These are phyloP conservation scores for Clonostachys byssicola DNA, from an alignment of 2,329 filamentous ascomycete species.

Conservation along the genomic window DNA sequence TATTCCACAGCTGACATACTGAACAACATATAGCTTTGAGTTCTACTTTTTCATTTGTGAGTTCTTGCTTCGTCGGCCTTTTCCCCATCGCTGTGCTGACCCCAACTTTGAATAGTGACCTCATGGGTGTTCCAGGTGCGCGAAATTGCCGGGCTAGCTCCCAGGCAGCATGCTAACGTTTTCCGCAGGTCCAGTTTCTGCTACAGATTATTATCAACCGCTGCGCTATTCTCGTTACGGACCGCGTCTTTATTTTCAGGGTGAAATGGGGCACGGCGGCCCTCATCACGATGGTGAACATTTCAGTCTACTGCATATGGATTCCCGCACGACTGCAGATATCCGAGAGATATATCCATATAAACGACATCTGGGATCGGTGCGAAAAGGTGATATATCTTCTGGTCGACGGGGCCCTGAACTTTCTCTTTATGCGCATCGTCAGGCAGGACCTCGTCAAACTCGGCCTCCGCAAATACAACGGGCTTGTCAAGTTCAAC, in stretches of 20 bases:
- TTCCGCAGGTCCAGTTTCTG: constrained; percentile 40
- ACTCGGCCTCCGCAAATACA: constrained; percentile 43
- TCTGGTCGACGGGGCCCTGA: constrained; percentile 40
- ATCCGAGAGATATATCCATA: constrained; percentile 27
- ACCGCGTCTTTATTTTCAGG: constrained; percentile 23
- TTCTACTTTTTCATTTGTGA: constrained; percentile 33
- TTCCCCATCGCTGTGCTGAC: not conserved
- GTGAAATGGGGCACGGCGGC: constrained; percentile 42
- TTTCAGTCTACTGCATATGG: constrained; percentile 49
- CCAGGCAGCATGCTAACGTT: constrained; percentile 18
- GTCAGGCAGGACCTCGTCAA: constrained; percentile 38
- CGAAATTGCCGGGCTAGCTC: too few species aligned
- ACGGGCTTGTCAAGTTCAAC: constrained; percentile 31
- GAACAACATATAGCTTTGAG: constrained; percentile 19
- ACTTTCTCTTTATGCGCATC: constrained; percentile 42
- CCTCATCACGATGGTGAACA: constrained; percentile 43
- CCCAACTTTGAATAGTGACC: not conserved
- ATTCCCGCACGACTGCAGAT: constrained; percentile 44
- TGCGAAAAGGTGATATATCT: constrained; percentile 46
- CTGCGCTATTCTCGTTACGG: constrained; percentile 40
- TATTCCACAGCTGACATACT: not conserved
- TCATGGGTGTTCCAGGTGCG: too few species aligned
- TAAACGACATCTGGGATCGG: constrained; percentile 49
- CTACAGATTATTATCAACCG: constrained; percentile 54
- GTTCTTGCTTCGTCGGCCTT: constrained; percentile 23